phyloP scores from a whole-genome alignment of 163 green algal genomes.

The Scenedesmus sp. region DNA sequence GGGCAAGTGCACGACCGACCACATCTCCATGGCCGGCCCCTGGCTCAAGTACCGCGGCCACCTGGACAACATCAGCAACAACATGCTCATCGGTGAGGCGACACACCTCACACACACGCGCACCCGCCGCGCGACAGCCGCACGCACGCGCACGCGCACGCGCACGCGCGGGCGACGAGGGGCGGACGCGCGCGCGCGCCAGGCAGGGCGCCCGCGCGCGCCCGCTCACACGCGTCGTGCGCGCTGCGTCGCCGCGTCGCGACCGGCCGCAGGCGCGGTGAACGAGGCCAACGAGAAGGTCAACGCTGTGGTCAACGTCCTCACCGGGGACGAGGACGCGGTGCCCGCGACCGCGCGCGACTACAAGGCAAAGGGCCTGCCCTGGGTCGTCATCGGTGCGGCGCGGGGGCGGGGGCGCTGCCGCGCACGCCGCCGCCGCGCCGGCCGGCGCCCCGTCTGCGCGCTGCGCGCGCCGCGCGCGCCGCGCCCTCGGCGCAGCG shows the following conservation, averaged over 20 bases:
- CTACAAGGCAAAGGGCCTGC: constrained; percentile 79
- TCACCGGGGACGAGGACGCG: constrained; percentile 83
- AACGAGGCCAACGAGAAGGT: constrained; percentile 91
- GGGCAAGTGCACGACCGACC: constrained; percentile 99
- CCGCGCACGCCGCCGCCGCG: too few species aligned
- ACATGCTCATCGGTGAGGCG: constrained; percentile 84
- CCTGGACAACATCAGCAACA: constrained; percentile 99
- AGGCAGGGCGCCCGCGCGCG: too few species aligned
- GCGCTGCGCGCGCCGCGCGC: too few species aligned
- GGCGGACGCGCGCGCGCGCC: too few species aligned
- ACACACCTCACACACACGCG: too few species aligned
- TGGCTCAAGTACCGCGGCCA: constrained; percentile 98
- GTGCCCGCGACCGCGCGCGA: constrained; percentile 86
- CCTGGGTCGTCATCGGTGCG: constrained; percentile 92
- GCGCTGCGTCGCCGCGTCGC: background rate
- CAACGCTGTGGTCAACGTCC: constrained; percentile 57
- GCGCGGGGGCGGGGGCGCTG: too few species aligned
- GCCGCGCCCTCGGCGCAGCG: background rate
- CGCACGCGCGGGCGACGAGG: too few species aligned
- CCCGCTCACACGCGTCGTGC: too few species aligned
- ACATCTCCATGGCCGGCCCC: constrained; percentile 97
- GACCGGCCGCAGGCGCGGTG: constrained; percentile 68
- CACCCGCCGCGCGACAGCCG: too few species aligned
- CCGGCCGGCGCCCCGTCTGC: too few species aligned
- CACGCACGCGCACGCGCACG: too few species aligned